Evolutionary conservation across 306 rosid genomes (phyloP).

Genomic region (Acacia confusa): DNA sequence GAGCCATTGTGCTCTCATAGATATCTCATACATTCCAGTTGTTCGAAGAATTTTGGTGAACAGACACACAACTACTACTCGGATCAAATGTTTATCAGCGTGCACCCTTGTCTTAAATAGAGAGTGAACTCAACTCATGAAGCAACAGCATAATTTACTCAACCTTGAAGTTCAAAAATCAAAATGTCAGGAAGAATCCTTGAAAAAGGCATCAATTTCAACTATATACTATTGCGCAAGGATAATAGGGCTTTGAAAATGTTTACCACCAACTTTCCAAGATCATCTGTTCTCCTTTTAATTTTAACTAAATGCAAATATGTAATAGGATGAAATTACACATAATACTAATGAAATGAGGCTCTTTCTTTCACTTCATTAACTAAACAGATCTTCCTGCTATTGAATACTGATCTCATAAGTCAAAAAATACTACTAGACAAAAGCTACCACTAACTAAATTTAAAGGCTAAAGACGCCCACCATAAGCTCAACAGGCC

Average conservation of each 20-base stretch:
- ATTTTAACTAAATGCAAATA: background rate
- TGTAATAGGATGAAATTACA: background rate
- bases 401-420: constrained; percentile 8
- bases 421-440: constrained; percentile 8
- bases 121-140: background rate
- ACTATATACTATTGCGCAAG: background rate
- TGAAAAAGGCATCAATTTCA: constrained; percentile 2
- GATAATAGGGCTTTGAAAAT: background rate
- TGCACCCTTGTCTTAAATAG: background rate
- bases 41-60: constrained; percentile 25
- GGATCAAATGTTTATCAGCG: constrained; percentile 8
- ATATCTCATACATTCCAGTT: constrained; percentile 15
- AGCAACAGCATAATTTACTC: background rate
- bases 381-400: constrained; percentile 9
- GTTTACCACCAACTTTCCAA: background rate
- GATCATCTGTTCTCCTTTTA: background rate
- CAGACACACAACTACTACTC: constrained; percentile 19
- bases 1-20: background rate
- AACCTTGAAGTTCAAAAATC: background rate
- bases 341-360: background rate
- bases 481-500: constrained; percentile 66
- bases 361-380: constrained; percentile 14
- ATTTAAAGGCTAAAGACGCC: constrained; percentile 36
- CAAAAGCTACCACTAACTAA: constrained; percentile 20
- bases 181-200: constrained; percentile 4